Conservation (phyloP, 2,329 filamentous ascomycete species). For the Rhynchosporium agropyri region DNA sequence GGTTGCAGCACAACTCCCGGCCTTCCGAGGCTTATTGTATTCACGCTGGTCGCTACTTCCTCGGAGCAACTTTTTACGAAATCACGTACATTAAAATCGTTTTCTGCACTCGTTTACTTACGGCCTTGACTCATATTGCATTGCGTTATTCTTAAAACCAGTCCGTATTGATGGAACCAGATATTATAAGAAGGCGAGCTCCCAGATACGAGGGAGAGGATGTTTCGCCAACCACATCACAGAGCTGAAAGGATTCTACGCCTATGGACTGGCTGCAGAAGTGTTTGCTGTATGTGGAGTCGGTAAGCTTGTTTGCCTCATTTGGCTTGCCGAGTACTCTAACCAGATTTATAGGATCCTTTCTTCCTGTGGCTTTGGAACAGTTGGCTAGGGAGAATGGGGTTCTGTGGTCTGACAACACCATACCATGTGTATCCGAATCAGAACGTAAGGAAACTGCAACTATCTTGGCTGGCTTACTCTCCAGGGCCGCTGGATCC, state of each 20-base stretch:
- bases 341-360: slow-evolving; percentile 63
- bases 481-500: slow-evolving; percentile 28
- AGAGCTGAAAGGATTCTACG: slow-evolving; percentile 93
- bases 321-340: neutral
- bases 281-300: slow-evolving; percentile 91
- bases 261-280: slow-evolving; percentile 93
- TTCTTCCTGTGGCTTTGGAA: slow-evolving; percentile 92
- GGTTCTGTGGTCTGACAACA: slow-evolving; percentile 76
- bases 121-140: neutral
- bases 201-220: slow-evolving; percentile 80
- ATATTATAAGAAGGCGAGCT: slow-evolving; percentile 13
- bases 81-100: slow-evolving; percentile 2
- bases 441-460: slow-evolving; percentile 26
- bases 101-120: neutral
- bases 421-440: slow-evolving; percentile 68
- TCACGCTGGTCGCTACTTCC: neutral
- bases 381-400: slow-evolving; percentile 89
- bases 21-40: slow-evolving; percentile 1
- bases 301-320: slow-evolving; percentile 54
- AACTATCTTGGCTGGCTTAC: slow-evolving; percentile 16
- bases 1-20: neutral
- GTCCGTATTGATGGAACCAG: slow-evolving; percentile 1
- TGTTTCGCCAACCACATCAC: slow-evolving; percentile 76
- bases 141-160: neutral
- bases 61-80: neutral